Evolutionary conservation across 2,329 filamentous ascomycete genomes (phyloP).

Genomic region (Neoscytalidium dimidiatum): DNA sequence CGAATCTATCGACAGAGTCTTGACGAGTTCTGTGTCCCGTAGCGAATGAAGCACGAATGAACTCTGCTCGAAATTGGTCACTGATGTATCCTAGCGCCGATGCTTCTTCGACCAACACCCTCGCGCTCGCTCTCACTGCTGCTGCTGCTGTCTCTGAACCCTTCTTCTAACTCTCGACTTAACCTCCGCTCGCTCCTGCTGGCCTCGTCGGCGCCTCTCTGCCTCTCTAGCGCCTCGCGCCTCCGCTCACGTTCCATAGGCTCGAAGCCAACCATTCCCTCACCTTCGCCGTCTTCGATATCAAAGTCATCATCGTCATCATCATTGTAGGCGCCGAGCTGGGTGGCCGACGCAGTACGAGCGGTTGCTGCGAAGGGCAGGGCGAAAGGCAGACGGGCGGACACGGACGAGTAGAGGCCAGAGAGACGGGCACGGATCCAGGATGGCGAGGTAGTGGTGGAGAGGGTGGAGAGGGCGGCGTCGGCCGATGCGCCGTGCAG

Average conservation of each 20-base stretch:
- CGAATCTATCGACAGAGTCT: too few relatives aligned
- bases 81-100: not conserved
- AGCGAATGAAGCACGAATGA: not conserved
- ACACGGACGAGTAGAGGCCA: conserved; percentile 7
- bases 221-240: conserved; percentile 41
- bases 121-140: conserved; percentile 55
- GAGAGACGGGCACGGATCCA: conserved; percentile 34
- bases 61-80: not conserved
- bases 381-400: conserved; percentile 11
- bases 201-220: conserved; percentile 29
- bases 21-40: too few relatives aligned
- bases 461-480: conserved; percentile 23
- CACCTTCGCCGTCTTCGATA: conserved; percentile 47
- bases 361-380: conserved; percentile 6
- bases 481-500: conserved; percentile 28
- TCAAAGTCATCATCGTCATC: conserved; percentile 27
- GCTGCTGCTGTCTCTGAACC: conserved; percentile 73
- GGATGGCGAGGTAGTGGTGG: conserved; percentile 30
- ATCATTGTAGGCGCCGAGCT: not conserved
- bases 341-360: conserved; percentile 5
- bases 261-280: conserved; percentile 50
- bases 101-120: conserved; percentile 20
- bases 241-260: conserved; percentile 34
- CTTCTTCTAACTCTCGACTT: conserved; percentile 77
- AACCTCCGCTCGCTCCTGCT: conserved; percentile 61